Conservation (phyloP, 768 basidiomycete genomes). For the Megacollybia marginata region DNA sequence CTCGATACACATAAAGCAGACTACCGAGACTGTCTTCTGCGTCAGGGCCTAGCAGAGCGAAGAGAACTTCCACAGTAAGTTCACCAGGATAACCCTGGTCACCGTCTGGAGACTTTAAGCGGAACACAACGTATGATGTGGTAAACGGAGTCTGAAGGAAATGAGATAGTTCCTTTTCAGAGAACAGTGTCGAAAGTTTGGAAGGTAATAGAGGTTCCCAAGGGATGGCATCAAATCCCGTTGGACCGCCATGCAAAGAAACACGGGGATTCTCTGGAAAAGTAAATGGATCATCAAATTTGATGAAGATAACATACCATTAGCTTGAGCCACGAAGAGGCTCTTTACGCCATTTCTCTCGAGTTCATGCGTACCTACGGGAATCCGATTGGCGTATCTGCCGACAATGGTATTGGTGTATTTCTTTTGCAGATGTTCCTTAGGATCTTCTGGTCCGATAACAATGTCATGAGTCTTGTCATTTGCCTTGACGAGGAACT, state of each 20-base stretch:
- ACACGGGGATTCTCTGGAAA: slow-evolving; percentile 41
- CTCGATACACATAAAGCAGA: slow-evolving; percentile 61
- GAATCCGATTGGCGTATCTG: slow-evolving; percentile 66
- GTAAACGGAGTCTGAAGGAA: slow-evolving; percentile 23
- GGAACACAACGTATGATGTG: slow-evolving; percentile 43
- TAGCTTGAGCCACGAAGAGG: slow-evolving; percentile 35
- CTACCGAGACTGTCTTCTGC: slow-evolving; percentile 52
- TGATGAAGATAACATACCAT: slow-evolving; percentile 21
- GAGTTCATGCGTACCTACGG: slow-evolving; percentile 46
- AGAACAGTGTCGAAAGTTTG: slow-evolving; percentile 44
- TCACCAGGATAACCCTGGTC: slow-evolving; percentile 68
- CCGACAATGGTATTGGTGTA: slow-evolving; percentile 72
- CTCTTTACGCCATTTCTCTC: slow-evolving; percentile 46
- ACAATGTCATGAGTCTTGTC: slow-evolving; percentile 68
- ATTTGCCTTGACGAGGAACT: no score
- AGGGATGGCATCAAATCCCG: slow-evolving; percentile 50
- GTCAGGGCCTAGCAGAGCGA: slow-evolving; percentile 37
- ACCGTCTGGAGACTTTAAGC: slow-evolving; percentile 50
- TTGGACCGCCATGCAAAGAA: slow-evolving; percentile 66
- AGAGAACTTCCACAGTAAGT: slow-evolving; percentile 49
- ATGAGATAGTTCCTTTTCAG: slow-evolving; percentile 40
- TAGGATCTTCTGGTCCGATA: slow-evolving; percentile 60
- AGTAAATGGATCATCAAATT: neutral
- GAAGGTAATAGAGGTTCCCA: slow-evolving; percentile 42
- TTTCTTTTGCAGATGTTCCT: slow-evolving; percentile 50